Evolutionary conservation across 2,329 filamentous ascomycete species (phyloP).

Genomic region (Penicillium sp.): DNA sequence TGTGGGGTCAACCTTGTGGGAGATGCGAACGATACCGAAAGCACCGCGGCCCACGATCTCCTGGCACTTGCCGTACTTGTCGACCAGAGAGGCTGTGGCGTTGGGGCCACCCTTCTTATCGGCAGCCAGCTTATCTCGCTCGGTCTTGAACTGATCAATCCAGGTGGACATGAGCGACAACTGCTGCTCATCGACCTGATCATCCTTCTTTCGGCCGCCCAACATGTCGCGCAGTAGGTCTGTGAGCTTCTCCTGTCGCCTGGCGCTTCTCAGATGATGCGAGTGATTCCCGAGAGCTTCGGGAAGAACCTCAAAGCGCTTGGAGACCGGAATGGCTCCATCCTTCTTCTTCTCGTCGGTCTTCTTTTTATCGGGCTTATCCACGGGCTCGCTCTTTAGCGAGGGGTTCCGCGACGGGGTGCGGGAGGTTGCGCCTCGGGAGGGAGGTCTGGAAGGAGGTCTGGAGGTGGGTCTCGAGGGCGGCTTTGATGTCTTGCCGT

Average conservation of each 20-base stretch:
- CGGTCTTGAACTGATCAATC: slow-evolving; percentile 89
- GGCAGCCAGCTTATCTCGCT: slow-evolving; percentile 73
- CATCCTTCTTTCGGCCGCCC: slow-evolving; percentile 73
- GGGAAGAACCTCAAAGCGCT: slow-evolving; percentile 60
- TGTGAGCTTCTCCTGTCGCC: slow-evolving; percentile 89
- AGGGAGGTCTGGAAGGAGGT: slow-evolving; percentile 35
- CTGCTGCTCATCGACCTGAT: slow-evolving; percentile 68
- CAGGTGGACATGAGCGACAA: slow-evolving; percentile 92
- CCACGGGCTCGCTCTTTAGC: slow-evolving; percentile 32
- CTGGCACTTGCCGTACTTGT: slow-evolving; percentile 98
- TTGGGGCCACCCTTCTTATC: slow-evolving; percentile 78
- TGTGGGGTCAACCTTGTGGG: slow-evolving; percentile 87
- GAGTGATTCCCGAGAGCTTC: slow-evolving; percentile 69
- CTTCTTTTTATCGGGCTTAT: slow-evolving; percentile 34
- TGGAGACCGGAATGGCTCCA: slow-evolving; percentile 30
- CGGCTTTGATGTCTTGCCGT: slow-evolving; percentile 31
- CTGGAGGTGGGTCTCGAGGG: slow-evolving; percentile 29
- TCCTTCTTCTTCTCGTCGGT: slow-evolving; percentile 39
- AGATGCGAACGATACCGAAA: slow-evolving; percentile 96
- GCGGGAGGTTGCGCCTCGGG: slow-evolving; percentile 23
- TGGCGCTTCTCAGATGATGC: slow-evolving; percentile 85
- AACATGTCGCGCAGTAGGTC: slow-evolving; percentile 88
- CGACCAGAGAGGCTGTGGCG: slow-evolving; percentile 76
- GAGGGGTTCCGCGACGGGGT: slow-evolving; percentile 39
- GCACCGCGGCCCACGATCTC: slow-evolving; percentile 94